These are phyloP conservation scores for Penicillium cataractarum DNA, from an alignment of 495 filamentous ascomycete species.

Conservation along the genomic window DNA sequence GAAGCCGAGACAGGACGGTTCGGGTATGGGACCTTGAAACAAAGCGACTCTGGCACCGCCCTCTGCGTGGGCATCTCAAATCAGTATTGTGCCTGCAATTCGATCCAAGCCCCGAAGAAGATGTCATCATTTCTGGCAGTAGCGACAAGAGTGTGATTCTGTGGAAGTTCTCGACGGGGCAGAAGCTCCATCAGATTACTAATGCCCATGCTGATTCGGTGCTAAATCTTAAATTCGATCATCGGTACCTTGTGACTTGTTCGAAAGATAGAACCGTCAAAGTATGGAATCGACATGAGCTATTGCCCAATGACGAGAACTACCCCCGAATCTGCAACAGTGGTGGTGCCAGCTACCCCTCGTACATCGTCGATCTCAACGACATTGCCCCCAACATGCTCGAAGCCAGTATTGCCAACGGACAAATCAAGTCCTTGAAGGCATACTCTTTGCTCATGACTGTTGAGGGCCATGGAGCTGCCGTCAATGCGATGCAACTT, in stretches of 20 bases:
- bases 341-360: constrained; percentile 49
- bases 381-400: constrained; percentile 49
- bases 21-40: constrained; percentile 91
- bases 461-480: constrained; percentile 81
- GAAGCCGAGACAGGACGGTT: constrained; percentile 84
- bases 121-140: constrained; percentile 90
- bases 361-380: constrained; percentile 57
- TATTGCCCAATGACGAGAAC: constrained; percentile 68
- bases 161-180: constrained; percentile 91
- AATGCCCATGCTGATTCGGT: constrained; percentile 88
- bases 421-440: constrained; percentile 41
- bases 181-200: constrained; percentile 70
- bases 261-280: constrained; percentile 97
- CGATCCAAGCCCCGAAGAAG: constrained; percentile 86
- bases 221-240: constrained; percentile 92
- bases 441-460: constrained; percentile 78
- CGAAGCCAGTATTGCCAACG: constrained; percentile 45
- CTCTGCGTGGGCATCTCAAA: constrained; percentile 75
- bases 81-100: constrained; percentile 97
- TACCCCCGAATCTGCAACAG: constrained; percentile 56
- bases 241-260: constrained; percentile 89
- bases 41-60: constrained; percentile 68
- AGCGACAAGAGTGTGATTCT: constrained; percentile 88
- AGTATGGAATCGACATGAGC: constrained; percentile 80
- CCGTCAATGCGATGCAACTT: constrained; percentile 96